Evolutionary conservation across 805 yeast genomes (phyloP).

Genomic region (Debaryomyces prosopidis): DNA sequence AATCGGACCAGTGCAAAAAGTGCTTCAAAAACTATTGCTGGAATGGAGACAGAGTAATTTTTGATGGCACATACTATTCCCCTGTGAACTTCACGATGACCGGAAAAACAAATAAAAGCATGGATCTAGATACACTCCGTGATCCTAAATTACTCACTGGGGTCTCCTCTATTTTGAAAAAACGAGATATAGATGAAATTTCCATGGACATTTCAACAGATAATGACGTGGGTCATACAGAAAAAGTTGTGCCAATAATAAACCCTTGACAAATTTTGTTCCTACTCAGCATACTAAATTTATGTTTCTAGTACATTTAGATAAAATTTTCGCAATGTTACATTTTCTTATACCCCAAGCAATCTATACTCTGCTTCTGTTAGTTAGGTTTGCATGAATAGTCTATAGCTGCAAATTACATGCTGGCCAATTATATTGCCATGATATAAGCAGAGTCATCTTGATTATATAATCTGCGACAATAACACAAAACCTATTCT

Average conservation of each 20-base stretch:
- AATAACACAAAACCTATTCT: background rate
- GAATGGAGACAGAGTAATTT: constrained; percentile 28
- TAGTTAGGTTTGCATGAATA: no score
- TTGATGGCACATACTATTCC: constrained; percentile 13
- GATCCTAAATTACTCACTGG: background rate
- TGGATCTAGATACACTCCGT: background rate
- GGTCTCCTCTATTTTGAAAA: background rate
- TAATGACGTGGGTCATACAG: background rate
- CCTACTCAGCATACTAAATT: background rate
- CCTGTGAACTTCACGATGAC: constrained; percentile 29
- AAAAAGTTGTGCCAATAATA: background rate
- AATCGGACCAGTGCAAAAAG: constrained; percentile 34
- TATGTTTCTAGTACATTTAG: no score
- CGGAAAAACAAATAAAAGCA: constrained; percentile 28
- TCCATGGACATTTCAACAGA: no score
- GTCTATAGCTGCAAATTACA: background rate
- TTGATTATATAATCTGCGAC: background rate
- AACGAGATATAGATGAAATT: background rate
- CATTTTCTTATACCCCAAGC: background rate
- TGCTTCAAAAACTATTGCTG: constrained; percentile 43
- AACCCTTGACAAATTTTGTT: background rate
- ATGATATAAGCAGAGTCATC: background rate
- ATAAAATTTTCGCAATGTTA: no score
- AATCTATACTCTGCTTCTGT: no score
- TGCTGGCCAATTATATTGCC: background rate